Conservation (phyloP, 2,329 filamentous ascomycete species). For the Trichoderma sp. region DNA sequence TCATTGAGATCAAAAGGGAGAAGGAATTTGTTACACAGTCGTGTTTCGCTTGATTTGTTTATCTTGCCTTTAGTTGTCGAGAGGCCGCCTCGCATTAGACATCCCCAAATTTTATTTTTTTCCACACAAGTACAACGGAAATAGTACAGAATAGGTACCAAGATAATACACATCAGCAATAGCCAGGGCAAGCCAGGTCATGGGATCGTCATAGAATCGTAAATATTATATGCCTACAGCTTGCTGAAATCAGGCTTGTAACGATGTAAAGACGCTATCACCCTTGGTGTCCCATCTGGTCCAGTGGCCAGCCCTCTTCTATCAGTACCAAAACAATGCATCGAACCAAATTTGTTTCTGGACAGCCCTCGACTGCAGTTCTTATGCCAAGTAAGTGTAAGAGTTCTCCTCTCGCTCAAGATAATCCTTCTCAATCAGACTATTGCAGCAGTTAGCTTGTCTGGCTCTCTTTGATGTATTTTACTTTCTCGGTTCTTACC, state of each 20-base stretch:
- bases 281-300: neutral
- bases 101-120: neutral
- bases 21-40: neutral
- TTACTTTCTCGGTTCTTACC: conserved; percentile 54
- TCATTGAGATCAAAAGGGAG: neutral
- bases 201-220: neutral
- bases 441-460: conserved; percentile 38
- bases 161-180: neutral
- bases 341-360: neutral
- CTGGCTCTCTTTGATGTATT: neutral
- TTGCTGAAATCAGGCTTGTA: neutral
- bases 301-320: neutral
- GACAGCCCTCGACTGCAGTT: neutral
- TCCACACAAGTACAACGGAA: neutral
- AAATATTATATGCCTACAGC: conserved; percentile 1
- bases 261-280: neutral
- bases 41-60: neutral
- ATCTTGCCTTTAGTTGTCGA: neutral
- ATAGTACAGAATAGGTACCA: neutral
- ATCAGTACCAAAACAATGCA: neutral
- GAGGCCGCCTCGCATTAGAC: neutral
- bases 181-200: neutral
- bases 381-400: conserved; percentile 70
- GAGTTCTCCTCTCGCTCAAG: conserved; percentile 74
- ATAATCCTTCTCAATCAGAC: conserved; percentile 91